A percentile compares a stretch with the other conserved stretches of the same genome.
These are phyloP conservation scores for Bimuria novae-zelandiae DNA, from an alignment of 2,329 filamentous ascomycete genomes.

Conservation along the genomic window DNA sequence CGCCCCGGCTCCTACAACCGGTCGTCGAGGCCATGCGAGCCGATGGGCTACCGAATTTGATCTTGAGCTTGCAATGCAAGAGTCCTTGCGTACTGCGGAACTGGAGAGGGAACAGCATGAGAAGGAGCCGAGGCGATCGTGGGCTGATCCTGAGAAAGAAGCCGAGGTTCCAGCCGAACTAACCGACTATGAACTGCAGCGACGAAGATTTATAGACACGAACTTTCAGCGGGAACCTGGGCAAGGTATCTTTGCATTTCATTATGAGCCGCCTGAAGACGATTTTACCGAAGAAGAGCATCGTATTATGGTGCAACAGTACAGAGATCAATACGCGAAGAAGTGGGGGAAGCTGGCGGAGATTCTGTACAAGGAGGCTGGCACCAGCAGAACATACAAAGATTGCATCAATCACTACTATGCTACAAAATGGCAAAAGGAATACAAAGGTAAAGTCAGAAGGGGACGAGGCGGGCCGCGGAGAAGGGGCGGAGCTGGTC, in stretches of 20 bases:
- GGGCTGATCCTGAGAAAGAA: conserved; percentile 76
- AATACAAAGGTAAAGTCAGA: conserved; percentile 74
- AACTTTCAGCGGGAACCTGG: conserved; percentile 69
- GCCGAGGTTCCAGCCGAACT: conserved; percentile 74
- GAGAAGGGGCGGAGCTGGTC: conserved; percentile 48
- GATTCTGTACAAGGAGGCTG: conserved; percentile 53
- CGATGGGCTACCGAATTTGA: conserved; percentile 67
- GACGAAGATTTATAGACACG: conserved; percentile 66
- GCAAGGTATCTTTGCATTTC: conserved; percentile 70
- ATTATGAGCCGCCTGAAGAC: conserved; percentile 72
- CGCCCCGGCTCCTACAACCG: conserved; percentile 29
- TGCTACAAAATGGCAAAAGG: conserved; percentile 73
- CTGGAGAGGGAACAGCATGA: conserved; percentile 72
- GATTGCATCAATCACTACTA: conserved; percentile 88
- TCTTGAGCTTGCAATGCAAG: conserved; percentile 71
- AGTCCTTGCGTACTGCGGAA: conserved; percentile 69
- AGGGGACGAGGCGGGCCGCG: conserved; percentile 32
- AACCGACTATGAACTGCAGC: conserved; percentile 62
- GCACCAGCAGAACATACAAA: conserved; percentile 70
- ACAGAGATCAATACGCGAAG: conserved; percentile 73
- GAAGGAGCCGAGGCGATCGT: conserved; percentile 64
- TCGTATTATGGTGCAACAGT: conserved; percentile 72
- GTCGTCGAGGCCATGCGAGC: conserved; percentile 37
- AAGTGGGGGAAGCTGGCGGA: conserved; percentile 81
- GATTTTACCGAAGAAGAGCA: conserved; percentile 76